Conservation (phyloP, 495 filamentous ascomycete species). For the Tuber magnatum region DNA sequence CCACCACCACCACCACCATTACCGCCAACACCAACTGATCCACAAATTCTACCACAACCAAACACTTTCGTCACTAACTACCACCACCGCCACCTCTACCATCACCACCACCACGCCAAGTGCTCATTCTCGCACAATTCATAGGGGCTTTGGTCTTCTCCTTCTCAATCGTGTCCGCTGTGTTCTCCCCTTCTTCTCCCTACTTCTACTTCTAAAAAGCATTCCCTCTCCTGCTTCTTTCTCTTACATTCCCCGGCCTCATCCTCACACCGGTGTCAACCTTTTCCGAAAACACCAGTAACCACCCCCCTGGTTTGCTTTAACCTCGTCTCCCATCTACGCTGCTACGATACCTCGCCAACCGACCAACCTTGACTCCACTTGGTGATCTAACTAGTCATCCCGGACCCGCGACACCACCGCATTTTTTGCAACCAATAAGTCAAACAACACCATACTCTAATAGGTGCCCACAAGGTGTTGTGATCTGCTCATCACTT, state of each 20-base stretch:
- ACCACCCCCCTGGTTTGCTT: constrained; percentile 15
- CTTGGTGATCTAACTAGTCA: constrained; percentile 9
- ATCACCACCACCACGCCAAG: constrained; percentile 11
- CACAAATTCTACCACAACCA: constrained; percentile 14
- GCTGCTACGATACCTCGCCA: constrained; percentile 12
- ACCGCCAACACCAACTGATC: constrained; percentile 8
- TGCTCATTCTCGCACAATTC: constrained; percentile 19
- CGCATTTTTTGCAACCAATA: background rate
- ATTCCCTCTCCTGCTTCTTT: constrained; percentile 19
- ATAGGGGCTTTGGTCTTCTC: constrained; percentile 11
- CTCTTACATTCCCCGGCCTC: constrained; percentile 19
- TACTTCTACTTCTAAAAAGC: constrained; percentile 21
- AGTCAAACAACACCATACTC: constrained; percentile 6
- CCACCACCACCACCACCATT: constrained; percentile 20
- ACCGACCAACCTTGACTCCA: constrained; percentile 13
- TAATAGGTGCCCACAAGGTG: constrained; percentile 22
- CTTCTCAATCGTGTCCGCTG: constrained; percentile 17
- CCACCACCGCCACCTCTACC: constrained; percentile 13
- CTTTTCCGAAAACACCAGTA: constrained; percentile 14
- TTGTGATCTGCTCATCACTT: constrained; percentile 35
- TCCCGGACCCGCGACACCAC: constrained; percentile 16
- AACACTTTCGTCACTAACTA: constrained; percentile 18
- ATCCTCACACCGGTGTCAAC: constrained; percentile 7
- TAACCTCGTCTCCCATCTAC: constrained; percentile 10
- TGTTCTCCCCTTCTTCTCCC: constrained; percentile 15